Base-by-base conservation (phyloP, 2,329 filamentous ascomycete species). In the Aspergillus quadricinctus region DNA sequence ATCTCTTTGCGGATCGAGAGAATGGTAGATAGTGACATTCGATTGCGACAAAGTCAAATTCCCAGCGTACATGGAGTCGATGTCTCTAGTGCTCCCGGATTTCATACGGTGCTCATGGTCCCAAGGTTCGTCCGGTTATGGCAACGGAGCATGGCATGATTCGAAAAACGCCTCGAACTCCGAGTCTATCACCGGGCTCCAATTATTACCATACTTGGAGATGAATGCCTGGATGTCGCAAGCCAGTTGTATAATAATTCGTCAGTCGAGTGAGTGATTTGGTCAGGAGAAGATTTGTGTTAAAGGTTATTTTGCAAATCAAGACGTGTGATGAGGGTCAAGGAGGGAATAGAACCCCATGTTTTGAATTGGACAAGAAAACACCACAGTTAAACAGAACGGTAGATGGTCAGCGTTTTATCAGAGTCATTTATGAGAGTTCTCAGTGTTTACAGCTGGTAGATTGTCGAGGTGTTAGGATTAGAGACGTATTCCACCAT, bases 91-190 rank as follows among this genome's bases (percentile, higher is more conserved):
- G 25, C 1, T 10, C 23, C 50, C 50, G 41, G 48, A 53, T 28
- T 53, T 28, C 21, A 53, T 21, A 19, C 21, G 17, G 7, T 53
- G n/a, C 28, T 53, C 27, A 11, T 9, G 23, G 23, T 31, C 3
- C 5, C 45, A 17, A n/a, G 9, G 11, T 25, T 40, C 19, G 14
- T 37, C 4, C 23, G 17, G 9, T 8, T 10, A 3, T 19, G 51
- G 11, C 10, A 29, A 10, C 14, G 41, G 19, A 14, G n/a, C 51
- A 11, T 29, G 41, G 0, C 9, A 41, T 4, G 41, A 21, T 25
- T 56, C 54, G 14, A 56, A 56, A 14, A 48, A 52, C 3, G 21
- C 19, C 11, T 56, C 40, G 21, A 41, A 55, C 3, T 27, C 27
- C 3, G 28, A 14, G 25, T 52, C 52, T 23, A 56, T 49, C 2